These are phyloP conservation scores for Theobroma cacao DNA, from an alignment of 345 rosid genomes.

Conservation along the genomic window DNA sequence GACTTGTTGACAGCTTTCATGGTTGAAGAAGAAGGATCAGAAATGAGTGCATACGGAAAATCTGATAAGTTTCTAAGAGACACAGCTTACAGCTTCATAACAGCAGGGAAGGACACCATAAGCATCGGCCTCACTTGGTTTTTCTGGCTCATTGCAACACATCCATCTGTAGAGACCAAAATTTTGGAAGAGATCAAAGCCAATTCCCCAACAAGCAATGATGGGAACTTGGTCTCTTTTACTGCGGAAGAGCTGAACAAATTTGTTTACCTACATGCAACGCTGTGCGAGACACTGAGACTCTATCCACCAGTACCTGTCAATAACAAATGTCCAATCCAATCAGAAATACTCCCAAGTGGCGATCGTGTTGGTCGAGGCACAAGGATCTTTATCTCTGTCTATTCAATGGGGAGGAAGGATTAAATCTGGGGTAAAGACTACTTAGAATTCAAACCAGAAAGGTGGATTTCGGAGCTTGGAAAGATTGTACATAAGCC, in stretches of 20 bases:
- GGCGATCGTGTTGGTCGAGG: conserved; percentile 16
- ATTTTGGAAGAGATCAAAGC: conserved; percentile 23
- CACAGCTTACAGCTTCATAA: conserved; percentile 16
- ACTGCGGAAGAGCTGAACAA: not conserved
- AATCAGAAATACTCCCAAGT: conserved; percentile 22
- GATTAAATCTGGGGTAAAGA: conserved; percentile 26
- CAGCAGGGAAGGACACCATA: conserved; percentile 39
- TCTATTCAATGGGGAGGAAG: conserved; percentile 25
- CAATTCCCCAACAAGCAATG: not conserved
- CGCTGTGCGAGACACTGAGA: conserved; percentile 22
- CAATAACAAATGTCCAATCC: conserved; percentile 9
- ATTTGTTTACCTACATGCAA: conserved; percentile 24
- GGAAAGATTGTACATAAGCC: conserved; percentile 15
- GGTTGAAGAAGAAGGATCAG: conserved; percentile 7
- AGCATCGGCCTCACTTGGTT: conserved; percentile 34
- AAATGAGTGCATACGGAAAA: not conserved
- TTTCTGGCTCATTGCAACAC: conserved; percentile 34
- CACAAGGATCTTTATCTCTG: conserved; percentile 5
- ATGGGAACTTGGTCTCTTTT: not conserved
- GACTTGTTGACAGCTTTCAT: conserved; percentile 27
- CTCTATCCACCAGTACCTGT: conserved; percentile 27
- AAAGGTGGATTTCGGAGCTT: conserved; percentile 28
- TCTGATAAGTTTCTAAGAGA: conserved; percentile 25
- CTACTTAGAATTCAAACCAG: conserved; percentile 26
- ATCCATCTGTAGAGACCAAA: conserved; percentile 26